Percentiles rank a stretch among this genome's conserved stretches.
Conservation (phyloP, 441 rosid genomes). For the Bruguiera hainesii region DNA sequence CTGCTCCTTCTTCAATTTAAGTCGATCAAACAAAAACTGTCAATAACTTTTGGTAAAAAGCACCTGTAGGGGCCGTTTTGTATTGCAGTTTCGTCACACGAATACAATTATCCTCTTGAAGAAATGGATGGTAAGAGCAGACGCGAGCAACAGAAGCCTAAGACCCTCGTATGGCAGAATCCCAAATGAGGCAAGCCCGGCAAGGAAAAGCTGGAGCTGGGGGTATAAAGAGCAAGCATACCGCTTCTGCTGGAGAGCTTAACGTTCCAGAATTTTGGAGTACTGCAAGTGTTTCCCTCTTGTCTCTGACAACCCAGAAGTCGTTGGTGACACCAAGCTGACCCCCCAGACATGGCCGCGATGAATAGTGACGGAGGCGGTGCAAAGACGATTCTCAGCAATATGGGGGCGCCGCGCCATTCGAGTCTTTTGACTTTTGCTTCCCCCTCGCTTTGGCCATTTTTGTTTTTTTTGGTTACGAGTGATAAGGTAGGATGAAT, state of each 20-base stretch:
- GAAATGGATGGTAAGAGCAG: slow-evolving; percentile 67
- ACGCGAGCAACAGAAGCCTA: slow-evolving; percentile 48
- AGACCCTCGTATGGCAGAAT: slow-evolving; percentile 38
- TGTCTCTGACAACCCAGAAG: slow-evolving; percentile 42
- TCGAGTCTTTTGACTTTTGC: too few species aligned
- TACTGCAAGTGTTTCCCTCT: slow-evolving; percentile 55
- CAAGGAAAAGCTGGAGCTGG: slow-evolving; percentile 39
- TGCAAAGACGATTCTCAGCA: slow-evolving; percentile 29
- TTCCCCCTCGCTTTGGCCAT: too few species aligned
- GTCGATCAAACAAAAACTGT: too few species aligned
- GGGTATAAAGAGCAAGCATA: slow-evolving; percentile 59
- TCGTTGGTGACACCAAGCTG: slow-evolving; percentile 30
- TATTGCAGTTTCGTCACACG: too few species aligned
- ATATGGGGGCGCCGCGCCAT: slow-evolving; percentile 5
- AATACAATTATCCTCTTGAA: slow-evolving; percentile 55
- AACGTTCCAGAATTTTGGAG: slow-evolving; percentile 51
- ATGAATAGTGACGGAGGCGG: slow-evolving; percentile 44
- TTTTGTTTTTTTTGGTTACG: too few species aligned
- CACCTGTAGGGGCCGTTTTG: not conserved
- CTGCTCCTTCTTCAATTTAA: too few species aligned
- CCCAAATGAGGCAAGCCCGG: slow-evolving; percentile 45
- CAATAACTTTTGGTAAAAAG: too few species aligned
- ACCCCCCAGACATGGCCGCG: slow-evolving; percentile 37
- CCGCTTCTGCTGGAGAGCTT: slow-evolving; percentile 47
- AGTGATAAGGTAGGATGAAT: too few species aligned